Evolutionary conservation across 495 filamentous ascomycete genomes (phyloP).

Genomic region (Podospora didyma): DNA sequence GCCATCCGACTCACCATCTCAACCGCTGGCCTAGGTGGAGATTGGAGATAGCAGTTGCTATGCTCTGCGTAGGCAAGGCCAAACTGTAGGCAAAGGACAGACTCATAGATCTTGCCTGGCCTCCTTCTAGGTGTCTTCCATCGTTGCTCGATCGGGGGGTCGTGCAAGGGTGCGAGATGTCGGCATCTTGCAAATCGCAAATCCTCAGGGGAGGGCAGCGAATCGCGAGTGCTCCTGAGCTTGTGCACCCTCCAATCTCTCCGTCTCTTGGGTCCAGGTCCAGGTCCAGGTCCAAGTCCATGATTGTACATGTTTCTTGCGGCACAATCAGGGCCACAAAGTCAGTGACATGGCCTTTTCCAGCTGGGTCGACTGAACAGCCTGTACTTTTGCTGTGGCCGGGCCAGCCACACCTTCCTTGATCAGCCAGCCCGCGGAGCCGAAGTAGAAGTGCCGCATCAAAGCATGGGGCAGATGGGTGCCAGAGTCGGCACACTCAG

Average conservation of each 20-base stretch:
- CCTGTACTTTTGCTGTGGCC: too few species aligned
- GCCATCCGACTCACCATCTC: constrained; percentile 7
- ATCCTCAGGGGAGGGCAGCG: not conserved
- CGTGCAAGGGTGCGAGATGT: constrained; percentile 5
- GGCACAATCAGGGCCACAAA: too few species aligned
- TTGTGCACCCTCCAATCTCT: not conserved
- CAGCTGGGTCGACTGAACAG: too few species aligned
- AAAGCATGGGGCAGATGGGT: not conserved
- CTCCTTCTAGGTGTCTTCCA: constrained; percentile 20
- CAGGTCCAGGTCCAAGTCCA: not conserved
- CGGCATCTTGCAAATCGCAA: not conserved
- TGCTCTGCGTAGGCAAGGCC: not conserved
- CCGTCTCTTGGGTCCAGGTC: not conserved
- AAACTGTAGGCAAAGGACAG: too few species aligned
- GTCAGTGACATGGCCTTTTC: too few species aligned
- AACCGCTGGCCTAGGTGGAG: constrained; percentile 7
- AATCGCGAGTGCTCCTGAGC: not conserved
- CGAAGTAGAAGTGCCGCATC: too few species aligned
- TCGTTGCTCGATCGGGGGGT: constrained; percentile 1
- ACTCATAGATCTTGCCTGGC: constrained; percentile 9
- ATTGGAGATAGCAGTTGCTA: not conserved
- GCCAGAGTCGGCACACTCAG: not conserved
- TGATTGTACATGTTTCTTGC: not conserved
- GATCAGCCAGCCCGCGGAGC: not conserved
- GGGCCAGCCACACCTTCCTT: not conserved